A percentile compares a stretch with the other conserved stretches of the same genome.
These are phyloP conservation scores for Neurospora africana DNA, from an alignment of 495 filamentous ascomycete species.

Conservation along the genomic window DNA sequence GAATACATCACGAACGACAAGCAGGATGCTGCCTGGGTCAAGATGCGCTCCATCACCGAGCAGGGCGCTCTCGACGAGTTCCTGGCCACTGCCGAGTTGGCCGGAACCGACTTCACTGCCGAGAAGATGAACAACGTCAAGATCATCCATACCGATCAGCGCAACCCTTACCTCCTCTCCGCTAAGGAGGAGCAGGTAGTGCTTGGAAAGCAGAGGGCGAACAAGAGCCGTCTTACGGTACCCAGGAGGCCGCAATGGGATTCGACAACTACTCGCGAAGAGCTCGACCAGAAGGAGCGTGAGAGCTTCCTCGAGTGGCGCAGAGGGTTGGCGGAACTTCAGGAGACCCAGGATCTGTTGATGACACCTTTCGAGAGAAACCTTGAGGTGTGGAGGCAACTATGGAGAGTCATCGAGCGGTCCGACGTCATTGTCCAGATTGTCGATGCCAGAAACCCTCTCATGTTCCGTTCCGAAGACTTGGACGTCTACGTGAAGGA, in stretches of 20 bases:
- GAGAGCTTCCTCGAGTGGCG: conserved; percentile 82
- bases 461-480: conserved; percentile 90
- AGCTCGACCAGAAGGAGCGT: conserved; percentile 71
- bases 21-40: conserved; percentile 75
- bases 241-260: conserved; percentile 88
- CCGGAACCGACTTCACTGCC: conserved; percentile 95
- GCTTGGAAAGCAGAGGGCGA: conserved; percentile 69
- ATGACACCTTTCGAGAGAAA: conserved; percentile 99
- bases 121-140: conserved; percentile 98
- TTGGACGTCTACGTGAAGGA: conserved; percentile 90
- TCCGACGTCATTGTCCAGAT: conserved; percentile 97
- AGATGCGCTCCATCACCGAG: conserved; percentile 97
- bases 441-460: conserved; percentile 90
- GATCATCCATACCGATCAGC: conserved; percentile 91
- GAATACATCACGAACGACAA: conserved; percentile 61
- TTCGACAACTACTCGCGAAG: conserved; percentile 62
- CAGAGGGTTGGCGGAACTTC: conserved; percentile 79
- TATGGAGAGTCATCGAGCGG: conserved; percentile 97
- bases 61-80: conserved; percentile 83
- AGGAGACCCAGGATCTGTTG: conserved; percentile 83
- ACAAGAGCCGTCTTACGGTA: conserved; percentile 70
- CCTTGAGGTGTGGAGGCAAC: conserved; percentile 93
- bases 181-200: conserved; percentile 73
- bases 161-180: conserved; percentile 88
- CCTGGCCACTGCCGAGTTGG: conserved; percentile 75